Evolutionary conservation across 108 stramenopile genomes (phyloP), one percentile per base, ranked within the genome.

Genomic region (Schizochytrium sp.): DNA sequence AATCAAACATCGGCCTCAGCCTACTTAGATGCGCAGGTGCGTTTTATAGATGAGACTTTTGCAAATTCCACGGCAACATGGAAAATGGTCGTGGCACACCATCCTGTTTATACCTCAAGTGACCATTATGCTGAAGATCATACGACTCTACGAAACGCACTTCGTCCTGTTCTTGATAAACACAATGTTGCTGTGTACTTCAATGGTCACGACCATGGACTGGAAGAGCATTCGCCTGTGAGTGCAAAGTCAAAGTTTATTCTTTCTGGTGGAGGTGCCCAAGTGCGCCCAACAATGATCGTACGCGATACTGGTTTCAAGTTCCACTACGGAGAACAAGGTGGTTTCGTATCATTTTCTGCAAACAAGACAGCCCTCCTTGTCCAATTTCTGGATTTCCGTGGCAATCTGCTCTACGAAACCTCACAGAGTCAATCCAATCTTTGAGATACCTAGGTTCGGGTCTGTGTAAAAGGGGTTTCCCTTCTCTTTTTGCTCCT

Each of bases 151-250:
- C 47, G 76, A 5, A 50, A 49, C 1, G 47, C 49, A 5, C 47
- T 83, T 47, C 47, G 76, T 10, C 76, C 76, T 5, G 76, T 83
- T 42, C 76, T 83, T 10, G 76, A 83, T n/a, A 55, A 83, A 38
- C 76, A 55, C 47, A 83, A 83, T 1, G 76, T 83, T 5, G 53
- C 76, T 10, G 76, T 28, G n/a, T 83, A 83, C 53, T 83, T 83
- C 28, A 83, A 83, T 42, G 76, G 76, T 2, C 76, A 83, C 53
- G 76, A 83, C 47, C 76, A 83, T 28, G 76, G 76, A 13, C 76
- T 83, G 38, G 76, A 83, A 28, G 50, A 55, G 76, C 76, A 83
- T 28, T n/a, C 47, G 8, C 76, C 76, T 5, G 50, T 10, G 0
- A 0, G 5, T 0, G 76, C 47, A 5, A 7, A n/a, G 76, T 49